Evolutionary conservation across 805 yeast species (phyloP).

Genomic region (Candida bentonensis): DNA sequence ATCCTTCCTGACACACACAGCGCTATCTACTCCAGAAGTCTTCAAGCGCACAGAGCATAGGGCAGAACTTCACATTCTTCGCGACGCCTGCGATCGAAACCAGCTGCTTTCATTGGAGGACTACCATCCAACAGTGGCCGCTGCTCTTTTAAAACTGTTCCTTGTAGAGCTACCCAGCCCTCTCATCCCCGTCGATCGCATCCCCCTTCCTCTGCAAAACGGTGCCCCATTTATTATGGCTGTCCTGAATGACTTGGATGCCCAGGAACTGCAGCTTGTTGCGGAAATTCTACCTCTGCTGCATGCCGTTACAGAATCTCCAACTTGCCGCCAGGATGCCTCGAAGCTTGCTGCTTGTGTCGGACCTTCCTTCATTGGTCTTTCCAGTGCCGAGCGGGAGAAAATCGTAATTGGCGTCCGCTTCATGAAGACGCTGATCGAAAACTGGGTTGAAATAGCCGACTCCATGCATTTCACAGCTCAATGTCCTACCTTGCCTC

Average conservation of each 20-base stretch:
- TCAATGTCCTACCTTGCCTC: slow-evolving; percentile 2
- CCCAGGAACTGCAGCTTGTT: neutral
- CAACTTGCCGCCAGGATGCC: slow-evolving; percentile 8
- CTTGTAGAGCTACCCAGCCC: slow-evolving; percentile 40
- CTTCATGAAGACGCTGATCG: slow-evolving; percentile 38
- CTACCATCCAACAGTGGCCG: slow-evolving; percentile 41
- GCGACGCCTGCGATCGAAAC: slow-evolving; percentile 27
- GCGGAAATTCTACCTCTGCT: slow-evolving; percentile 6
- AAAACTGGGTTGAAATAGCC: slow-evolving; percentile 30
- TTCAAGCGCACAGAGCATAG: slow-evolving; percentile 6
- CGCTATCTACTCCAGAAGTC: slow-evolving; percentile 6
- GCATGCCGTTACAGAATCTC: slow-evolving; percentile 11
- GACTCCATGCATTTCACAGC: neutral
- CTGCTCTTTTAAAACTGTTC: slow-evolving; percentile 29
- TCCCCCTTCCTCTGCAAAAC: slow-evolving; percentile 41
- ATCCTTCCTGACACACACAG: slow-evolving; percentile 8
- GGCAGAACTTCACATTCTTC: slow-evolving; percentile 9
- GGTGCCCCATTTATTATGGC: slow-evolving; percentile 29
- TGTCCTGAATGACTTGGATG: slow-evolving; percentile 20
- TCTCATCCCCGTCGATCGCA: slow-evolving; percentile 35
- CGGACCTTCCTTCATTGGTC: slow-evolving; percentile 44
- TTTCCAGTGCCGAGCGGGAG: slow-evolving; percentile 32
- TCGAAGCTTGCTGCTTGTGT: slow-evolving; percentile 32
- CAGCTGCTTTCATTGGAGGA: slow-evolving; percentile 41
- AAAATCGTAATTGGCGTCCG: slow-evolving; percentile 37